Conservation (phyloP, 345 rosid genomes). For the Syzygium jambos region DNA sequence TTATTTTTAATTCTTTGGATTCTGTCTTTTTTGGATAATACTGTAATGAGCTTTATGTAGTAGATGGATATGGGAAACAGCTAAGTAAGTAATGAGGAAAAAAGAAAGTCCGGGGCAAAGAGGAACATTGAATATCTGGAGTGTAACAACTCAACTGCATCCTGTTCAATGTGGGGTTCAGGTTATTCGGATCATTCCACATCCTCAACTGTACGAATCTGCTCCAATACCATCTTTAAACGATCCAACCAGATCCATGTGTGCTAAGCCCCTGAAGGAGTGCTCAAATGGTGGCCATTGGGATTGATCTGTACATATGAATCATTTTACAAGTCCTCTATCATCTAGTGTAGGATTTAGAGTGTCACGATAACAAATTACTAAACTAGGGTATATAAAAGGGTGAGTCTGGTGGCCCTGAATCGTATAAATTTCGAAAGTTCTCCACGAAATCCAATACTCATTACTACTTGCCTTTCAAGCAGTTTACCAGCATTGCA, state of each 20-base stretch:
- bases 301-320: neutral
- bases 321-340: neutral
- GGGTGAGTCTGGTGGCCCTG: neutral
- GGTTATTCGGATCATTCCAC: neutral
- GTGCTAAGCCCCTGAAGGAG: neutral
- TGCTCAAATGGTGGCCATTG: neutral
- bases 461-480: neutral
- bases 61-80: neutral
- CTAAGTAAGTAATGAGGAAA: neutral
- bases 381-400: neutral
- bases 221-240: neutral
- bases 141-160: neutral
- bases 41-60: neutral
- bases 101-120: neutral
- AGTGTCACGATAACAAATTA: neutral
- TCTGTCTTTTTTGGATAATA: neutral
- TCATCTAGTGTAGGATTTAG: neutral
- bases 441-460: neutral
- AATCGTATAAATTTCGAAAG: neutral
- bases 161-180: neutral
- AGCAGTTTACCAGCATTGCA: neutral
- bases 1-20: neutral
- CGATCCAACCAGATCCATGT: neutral
- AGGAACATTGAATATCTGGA: neutral
- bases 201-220: neutral